Conservation (phyloP, 2,329 filamentous ascomycete species). For the Endoconidiophora laricicola region DNA sequence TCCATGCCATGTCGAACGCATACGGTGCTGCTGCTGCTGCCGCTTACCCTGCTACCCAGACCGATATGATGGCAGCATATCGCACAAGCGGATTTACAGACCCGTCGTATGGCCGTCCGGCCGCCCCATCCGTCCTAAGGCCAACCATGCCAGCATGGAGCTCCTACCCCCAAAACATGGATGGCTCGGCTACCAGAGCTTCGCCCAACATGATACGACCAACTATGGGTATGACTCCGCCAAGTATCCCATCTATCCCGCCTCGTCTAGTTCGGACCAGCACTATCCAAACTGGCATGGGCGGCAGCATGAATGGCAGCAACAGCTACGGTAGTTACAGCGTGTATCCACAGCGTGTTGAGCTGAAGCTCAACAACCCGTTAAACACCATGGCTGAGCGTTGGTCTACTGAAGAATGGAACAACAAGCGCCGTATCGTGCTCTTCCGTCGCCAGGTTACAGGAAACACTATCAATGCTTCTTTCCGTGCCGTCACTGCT, state of each 20-base stretch:
- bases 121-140: constrained; percentile 22
- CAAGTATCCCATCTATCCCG: constrained; percentile 31
- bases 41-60: constrained; percentile 25
- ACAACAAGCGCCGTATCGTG: constrained; percentile 66
- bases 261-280: constrained; percentile 41
- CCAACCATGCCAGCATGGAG: constrained; percentile 28
- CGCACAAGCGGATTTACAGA: constrained; percentile 35
- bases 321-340: constrained; percentile 51
- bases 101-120: constrained; percentile 25
- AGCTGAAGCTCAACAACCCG: constrained; percentile 71
- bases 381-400: constrained; percentile 66
- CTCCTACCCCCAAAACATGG: constrained; percentile 26
- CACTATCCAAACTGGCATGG: constrained; percentile 28
- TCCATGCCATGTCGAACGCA: not conserved
- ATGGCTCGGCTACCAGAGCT: constrained; percentile 19
- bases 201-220: constrained; percentile 21
- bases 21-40: constrained; percentile 11
- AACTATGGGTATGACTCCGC: constrained; percentile 27
- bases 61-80: constrained; percentile 40
- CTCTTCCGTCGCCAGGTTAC: constrained; percentile 71
- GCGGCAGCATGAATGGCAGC: constrained; percentile 20
- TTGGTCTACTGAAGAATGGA: constrained; percentile 71
- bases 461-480: constrained; percentile 65
- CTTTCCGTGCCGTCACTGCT: constrained; percentile 61
- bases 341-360: constrained; percentile 49